Evolutionary conservation across 192 early-diverging fungal genomes (phyloP), one percentile per base, ranked within the genome.

Genomic region (Backusella parvicylindrica): DNA sequence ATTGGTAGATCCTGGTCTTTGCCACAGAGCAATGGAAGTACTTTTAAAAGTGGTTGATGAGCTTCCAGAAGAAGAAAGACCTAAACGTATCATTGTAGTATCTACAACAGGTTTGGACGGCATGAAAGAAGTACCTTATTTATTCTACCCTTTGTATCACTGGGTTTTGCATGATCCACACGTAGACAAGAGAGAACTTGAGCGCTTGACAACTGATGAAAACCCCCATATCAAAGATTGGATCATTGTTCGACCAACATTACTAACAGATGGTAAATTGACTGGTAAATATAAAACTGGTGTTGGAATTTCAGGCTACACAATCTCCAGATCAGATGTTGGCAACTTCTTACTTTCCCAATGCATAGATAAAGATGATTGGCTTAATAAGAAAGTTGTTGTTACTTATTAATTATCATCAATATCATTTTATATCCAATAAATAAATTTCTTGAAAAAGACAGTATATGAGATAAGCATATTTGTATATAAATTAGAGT

Each of bases 261-360:
- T 85, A 30, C 36, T 87, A 37, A 85, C 82, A 12, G 73, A 70
- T 35, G 86, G 82, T 16, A 63, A 72, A 35, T 30, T 73, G 35
- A 85, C 80, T 1, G 50, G 56, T 7, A 81, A 75, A 21, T 85
- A 85, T 63, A 74, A 80, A n/a, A 73, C 76, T 0, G 80, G 70
- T 16, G 63, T 72, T 6, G 76, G 63, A 16, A 53, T 75, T 1
- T 50, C 53, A 7, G 86, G 86, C n/a, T 87, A 87, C 74, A 84
- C 79, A 2, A 56, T 87, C n/a, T 84, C 86, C 50, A 75, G 84
- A 38, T 71, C 56, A 28, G 86, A 87, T 64, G 80, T 87, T 11
- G 86, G 82, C 2, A 76, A 85, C 50, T 85, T 87, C 71, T 49
- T 87, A 2, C 77, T 85, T 30, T 65, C 81, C 41, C 72, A 82